Conservation (phyloP, 306 rosid species). For the Trifolium dubium region DNA sequence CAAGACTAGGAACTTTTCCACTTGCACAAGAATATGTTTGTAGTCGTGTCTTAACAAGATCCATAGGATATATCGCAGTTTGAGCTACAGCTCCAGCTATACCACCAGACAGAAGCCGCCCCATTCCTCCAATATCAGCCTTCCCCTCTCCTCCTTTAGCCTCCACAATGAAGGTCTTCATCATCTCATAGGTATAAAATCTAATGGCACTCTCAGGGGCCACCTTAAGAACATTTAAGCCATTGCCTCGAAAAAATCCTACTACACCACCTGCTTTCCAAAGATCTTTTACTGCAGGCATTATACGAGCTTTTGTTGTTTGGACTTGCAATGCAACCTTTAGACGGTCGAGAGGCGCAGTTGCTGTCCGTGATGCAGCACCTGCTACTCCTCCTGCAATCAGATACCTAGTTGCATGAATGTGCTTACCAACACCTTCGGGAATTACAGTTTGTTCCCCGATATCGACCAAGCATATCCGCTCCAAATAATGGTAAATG, state of each 20-base stretch:
- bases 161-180: conserved; percentile 61
- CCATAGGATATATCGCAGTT: conserved; percentile 87
- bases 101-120: conserved; percentile 85
- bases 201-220: conserved; percentile 96
- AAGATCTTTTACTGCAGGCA: conserved; percentile 75
- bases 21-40: conserved; percentile 66
- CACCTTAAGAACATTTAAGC: conserved; percentile 89
- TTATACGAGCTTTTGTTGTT: conserved; percentile 59
- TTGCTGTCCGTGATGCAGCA: conserved; percentile 89
- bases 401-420: conserved; percentile 80
- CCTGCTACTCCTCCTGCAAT: conserved; percentile 98
- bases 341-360: conserved; percentile 94
- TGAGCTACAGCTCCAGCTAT: conserved; percentile 93
- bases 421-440: conserved; percentile 82
- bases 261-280: conserved; percentile 75
- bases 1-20: conserved; percentile 70
- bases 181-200: conserved; percentile 80
- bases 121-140: conserved; percentile 65
- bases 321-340: conserved; percentile 91
- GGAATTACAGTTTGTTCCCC: conserved; percentile 94
- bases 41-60: conserved; percentile 88
- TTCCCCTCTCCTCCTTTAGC: conserved; percentile 59
- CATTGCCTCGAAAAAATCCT: conserved; percentile 94
- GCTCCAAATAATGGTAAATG: conserved; percentile 93
- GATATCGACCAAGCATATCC: conserved; percentile 91